These are phyloP conservation scores for Phytophthora pistaciae DNA, from an alignment of 352 stramenopile genomes.

Conservation along the genomic window DNA sequence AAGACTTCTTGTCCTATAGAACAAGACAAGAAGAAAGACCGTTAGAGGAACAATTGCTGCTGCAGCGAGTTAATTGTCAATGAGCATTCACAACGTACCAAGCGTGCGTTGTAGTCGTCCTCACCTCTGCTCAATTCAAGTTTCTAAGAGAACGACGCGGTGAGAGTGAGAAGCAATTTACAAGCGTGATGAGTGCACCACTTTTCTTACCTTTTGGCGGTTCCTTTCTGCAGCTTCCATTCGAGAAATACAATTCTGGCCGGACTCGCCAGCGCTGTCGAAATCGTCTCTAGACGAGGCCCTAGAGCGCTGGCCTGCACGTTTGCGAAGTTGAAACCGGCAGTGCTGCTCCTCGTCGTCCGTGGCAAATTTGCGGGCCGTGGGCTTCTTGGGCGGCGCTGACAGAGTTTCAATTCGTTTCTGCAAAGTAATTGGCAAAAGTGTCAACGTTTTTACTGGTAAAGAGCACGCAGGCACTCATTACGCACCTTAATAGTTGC, in stretches of 20 bases:
- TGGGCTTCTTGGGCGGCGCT: conserved; percentile 50
- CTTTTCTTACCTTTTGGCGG: conserved; percentile 65
- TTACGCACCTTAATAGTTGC: conserved; percentile 38
- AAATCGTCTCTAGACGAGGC: conserved; percentile 34
- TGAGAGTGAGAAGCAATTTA: conserved; percentile 6
- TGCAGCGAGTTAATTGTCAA: background rate
- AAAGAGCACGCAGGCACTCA: background rate
- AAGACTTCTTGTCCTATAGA: conserved; percentile 83
- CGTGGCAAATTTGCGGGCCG: conserved; percentile 62
- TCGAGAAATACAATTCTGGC: conserved; percentile 64
- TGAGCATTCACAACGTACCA: conserved; percentile 35
- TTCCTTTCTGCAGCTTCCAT: conserved; percentile 87
- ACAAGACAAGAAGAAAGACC: background rate
- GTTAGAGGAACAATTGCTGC: background rate
- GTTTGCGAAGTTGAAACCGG: conserved; percentile 61
- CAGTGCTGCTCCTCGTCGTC: conserved; percentile 84
- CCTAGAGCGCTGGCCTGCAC: conserved; percentile 19
- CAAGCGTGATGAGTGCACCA: background rate
- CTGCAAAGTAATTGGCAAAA: conserved; percentile 30
- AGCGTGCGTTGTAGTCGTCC: conserved; percentile 74
- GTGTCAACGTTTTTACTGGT: background rate
- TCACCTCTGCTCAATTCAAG: conserved; percentile 76
- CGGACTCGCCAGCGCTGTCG: conserved; percentile 37
- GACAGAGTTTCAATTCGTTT: conserved; percentile 75
- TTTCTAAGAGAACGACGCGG: conserved; percentile 48